Evolutionary conservation across 208 protist species (phyloP).

Genomic region (Phytomonas sp.): DNA sequence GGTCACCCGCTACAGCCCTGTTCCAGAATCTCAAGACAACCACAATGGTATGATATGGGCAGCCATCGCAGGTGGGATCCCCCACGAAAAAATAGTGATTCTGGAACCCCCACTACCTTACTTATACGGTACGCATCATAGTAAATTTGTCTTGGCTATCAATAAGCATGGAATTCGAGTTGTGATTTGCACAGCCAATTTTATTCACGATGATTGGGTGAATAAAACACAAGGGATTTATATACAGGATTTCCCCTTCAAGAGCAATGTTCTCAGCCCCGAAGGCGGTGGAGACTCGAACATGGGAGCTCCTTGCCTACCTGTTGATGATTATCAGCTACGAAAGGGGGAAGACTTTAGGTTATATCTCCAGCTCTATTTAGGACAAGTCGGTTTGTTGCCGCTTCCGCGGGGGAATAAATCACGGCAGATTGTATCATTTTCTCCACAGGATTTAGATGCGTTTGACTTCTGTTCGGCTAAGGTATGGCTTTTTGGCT

Average conservation of each 20-base stretch:
- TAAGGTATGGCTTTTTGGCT: conserved; percentile 49
- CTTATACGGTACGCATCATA: conserved; percentile 78
- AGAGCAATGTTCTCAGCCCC: not conserved
- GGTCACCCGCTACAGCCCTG: conserved; percentile 3
- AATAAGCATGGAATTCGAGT: conserved; percentile 55
- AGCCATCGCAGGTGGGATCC: not conserved
- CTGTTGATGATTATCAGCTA: not conserved
- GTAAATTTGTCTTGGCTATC: conserved; percentile 58
- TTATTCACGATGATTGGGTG: conserved; percentile 57
- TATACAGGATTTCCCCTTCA: conserved; percentile 74
- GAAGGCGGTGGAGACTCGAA: not conserved
- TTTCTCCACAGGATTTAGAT: not conserved
- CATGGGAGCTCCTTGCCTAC: not conserved
- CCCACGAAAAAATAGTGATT: conserved; percentile 24
- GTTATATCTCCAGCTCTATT: conserved; percentile 28
- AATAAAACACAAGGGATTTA: conserved; percentile 71
- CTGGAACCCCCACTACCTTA: conserved; percentile 57
- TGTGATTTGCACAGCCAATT: conserved; percentile 65
- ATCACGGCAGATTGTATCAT: not conserved
- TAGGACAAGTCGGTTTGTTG: conserved; percentile 10
- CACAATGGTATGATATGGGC: conserved; percentile 5
- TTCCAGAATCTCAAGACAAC: conserved; percentile 10
- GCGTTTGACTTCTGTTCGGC: conserved; percentile 52
- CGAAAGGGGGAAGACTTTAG: conserved; percentile 26
- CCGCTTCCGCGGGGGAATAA: not conserved